phyloP scores from a whole-genome alignment of 306 rosid species.

The Corylus americana region DNA sequence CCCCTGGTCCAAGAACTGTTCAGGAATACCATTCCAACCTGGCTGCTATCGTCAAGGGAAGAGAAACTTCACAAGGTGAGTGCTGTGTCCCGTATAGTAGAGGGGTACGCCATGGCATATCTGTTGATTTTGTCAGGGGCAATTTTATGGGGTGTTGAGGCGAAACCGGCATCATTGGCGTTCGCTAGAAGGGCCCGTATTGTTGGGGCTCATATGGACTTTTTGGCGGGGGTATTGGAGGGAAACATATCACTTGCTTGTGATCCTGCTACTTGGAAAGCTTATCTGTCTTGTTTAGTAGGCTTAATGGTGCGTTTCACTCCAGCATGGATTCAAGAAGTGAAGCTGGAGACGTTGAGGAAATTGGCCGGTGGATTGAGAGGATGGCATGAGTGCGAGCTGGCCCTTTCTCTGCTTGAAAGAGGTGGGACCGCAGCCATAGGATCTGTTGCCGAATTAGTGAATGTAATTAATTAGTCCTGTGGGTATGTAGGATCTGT shows the following conservation, averaged over 20 bases:
- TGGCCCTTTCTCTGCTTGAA: conserved; percentile 65
- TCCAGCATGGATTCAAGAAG: conserved; percentile 63
- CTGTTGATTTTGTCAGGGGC: conserved; percentile 57
- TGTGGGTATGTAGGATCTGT: conserved; percentile 11
- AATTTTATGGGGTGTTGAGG: conserved; percentile 59
- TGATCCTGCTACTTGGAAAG: conserved; percentile 64
- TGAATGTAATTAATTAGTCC: conserved; percentile 28
- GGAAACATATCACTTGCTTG: conserved; percentile 64
- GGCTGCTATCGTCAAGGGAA: conserved; percentile 54
- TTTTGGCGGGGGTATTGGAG: conserved; percentile 65
- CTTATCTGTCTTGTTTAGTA: conserved; percentile 63
- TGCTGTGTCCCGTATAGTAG: conserved; percentile 40
- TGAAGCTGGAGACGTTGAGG: conserved; percentile 56
- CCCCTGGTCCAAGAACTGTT: conserved; percentile 64
- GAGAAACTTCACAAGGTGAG: conserved; percentile 34
- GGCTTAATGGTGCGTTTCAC: conserved; percentile 58
- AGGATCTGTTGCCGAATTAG: conserved; percentile 65
- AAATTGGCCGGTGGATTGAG: conserved; percentile 55
- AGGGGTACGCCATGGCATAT: conserved; percentile 76
- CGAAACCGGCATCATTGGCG: conserved; percentile 43
- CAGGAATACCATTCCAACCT: conserved; percentile 70
- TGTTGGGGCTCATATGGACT: conserved; percentile 62
- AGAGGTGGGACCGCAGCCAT: conserved; percentile 68
- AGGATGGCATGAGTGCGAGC: conserved; percentile 68
- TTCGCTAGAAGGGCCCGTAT: conserved; percentile 44